Evolutionary conservation across 1,284 basidiomycete species (phyloP).

Genomic region (Irpex rosettiformis): DNA sequence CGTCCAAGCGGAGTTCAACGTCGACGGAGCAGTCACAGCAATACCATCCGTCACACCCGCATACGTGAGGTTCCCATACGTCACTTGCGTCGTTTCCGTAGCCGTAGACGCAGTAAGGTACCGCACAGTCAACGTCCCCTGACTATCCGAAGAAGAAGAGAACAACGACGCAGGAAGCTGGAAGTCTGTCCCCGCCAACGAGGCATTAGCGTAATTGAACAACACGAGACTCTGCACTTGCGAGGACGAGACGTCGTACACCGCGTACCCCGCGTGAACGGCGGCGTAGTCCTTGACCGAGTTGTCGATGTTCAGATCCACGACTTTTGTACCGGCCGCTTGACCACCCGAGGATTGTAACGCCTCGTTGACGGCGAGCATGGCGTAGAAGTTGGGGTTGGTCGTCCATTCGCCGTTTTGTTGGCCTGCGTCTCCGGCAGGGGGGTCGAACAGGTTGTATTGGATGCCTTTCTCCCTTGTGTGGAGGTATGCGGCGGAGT

Average conservation of each 20-base stretch:
- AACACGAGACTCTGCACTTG: conserved; percentile 44
- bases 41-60: conserved; percentile 37
- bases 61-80: conserved; percentile 47
- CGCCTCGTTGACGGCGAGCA: conserved; percentile 54
- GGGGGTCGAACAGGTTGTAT: conserved; percentile 49
- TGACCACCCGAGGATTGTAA: conserved; percentile 31
- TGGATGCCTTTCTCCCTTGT: conserved; percentile 47
- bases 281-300: conserved; percentile 34
- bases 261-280: conserved; percentile 51
- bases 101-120: conserved; percentile 42
- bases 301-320: conserved; percentile 46
- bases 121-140: conserved; percentile 35
- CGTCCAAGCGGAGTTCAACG: conserved; percentile 14
- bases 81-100: conserved; percentile 54
- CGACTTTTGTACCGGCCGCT: conserved; percentile 40
- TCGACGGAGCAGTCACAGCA: conserved; percentile 26
- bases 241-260: conserved; percentile 45
- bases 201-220: conserved; percentile 56
- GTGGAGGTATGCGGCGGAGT: conserved; percentile 45
- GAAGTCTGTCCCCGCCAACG: conserved; percentile 30
- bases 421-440: conserved; percentile 28
- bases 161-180: conserved; percentile 30
- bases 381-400: conserved; percentile 53
- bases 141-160: conserved; percentile 6
- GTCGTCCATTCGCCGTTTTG: conserved; percentile 43